Base-by-base conservation (phyloP, 2,329 filamentous ascomycete species). In the Fusarium tuaranense region DNA sequence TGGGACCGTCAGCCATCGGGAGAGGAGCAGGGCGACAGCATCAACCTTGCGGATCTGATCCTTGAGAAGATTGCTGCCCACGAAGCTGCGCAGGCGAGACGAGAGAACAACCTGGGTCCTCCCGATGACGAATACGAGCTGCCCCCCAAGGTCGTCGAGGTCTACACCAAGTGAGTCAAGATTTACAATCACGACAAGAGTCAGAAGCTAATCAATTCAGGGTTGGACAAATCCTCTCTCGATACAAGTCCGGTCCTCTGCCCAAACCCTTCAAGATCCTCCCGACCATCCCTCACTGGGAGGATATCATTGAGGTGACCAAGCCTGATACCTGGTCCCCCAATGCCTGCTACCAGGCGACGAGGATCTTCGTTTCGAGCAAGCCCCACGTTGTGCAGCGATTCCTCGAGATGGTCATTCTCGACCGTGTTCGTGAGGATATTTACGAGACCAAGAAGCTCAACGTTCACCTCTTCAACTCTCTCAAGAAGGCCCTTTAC, bases 231-330 rank as follows among this genome's bases (percentile, higher is more conserved):
- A 93, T 98, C 70, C 89, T 99, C 69, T 95, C 94, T 30, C 91
- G 96, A 74, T 98, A 98, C 87, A 98, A 97, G 84, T 96, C 94
- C 16, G 97, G 97, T n/a, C 96, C 96, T 76, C 89, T 99, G 36
- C 97, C 97, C 22, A 99, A 99, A 84, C 96, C 96, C 1, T 97
- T 99, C 88, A 98, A 98, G 84, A 95, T 98, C 74, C 89, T 99
- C 10, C 97, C 97, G 3, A 95, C 95, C 1, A 91, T 98, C 16
- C 95, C 95, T 9, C 83, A 97, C 79, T 98, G 95, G 95, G 94
- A 97, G 81, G 93, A 95, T 22, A 93, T 98, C 41, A 90, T 98
- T 77, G 88, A 92, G 73, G 90, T 97, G 65, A 97, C 95, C n/a
- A 89, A 92, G 34, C 95, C 96, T 6, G 93, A 97, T 57, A 84